Conservation (phyloP, 176 grass and related monocot genomes). For the Cocos nucifera region DNA sequence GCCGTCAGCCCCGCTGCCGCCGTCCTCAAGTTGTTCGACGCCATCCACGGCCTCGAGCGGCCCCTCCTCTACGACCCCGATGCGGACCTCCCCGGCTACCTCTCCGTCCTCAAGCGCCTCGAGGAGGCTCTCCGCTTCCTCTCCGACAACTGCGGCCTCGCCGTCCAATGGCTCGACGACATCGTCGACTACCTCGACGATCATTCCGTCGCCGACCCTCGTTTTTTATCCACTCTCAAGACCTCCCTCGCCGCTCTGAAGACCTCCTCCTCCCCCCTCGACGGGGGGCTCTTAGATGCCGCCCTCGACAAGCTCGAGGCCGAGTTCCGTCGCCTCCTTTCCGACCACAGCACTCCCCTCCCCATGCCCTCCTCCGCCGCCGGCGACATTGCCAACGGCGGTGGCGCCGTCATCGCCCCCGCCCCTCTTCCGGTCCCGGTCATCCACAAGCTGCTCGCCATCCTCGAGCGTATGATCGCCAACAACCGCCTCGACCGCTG, state of each 20-base stretch:
- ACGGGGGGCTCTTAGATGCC: slow-evolving; percentile 56
- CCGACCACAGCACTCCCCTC: slow-evolving; percentile 40
- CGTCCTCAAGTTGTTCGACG: slow-evolving; percentile 98
- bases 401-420: slow-evolving; percentile 7
- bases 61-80: slow-evolving; percentile 43
- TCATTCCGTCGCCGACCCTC: slow-evolving; percentile 58
- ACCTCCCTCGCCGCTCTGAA: slow-evolving; percentile 36
- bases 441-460: slow-evolving; percentile 47
- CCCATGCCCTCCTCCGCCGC: slow-evolving; percentile 23
- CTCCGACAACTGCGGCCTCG: slow-evolving; percentile 62
- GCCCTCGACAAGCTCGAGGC: slow-evolving; percentile 56
- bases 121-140: slow-evolving; percentile 76
- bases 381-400: not conserved
- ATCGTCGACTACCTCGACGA: slow-evolving; percentile 91
- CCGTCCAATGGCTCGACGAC: slow-evolving; percentile 73
- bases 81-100: slow-evolving; percentile 40
- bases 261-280: slow-evolving; percentile 10
- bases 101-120: slow-evolving; percentile 56
- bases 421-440: slow-evolving; percentile 35
- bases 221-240: slow-evolving; percentile 57
- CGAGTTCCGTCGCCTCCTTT: slow-evolving; percentile 60
- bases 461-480: slow-evolving; percentile 41
- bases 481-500: slow-evolving; percentile 22
- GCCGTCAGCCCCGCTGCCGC: slow-evolving; percentile 70
- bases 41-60: slow-evolving; percentile 76